Conservation (phyloP, 1,284 basidiomycete species). For the Puccinia coronata region DNA sequence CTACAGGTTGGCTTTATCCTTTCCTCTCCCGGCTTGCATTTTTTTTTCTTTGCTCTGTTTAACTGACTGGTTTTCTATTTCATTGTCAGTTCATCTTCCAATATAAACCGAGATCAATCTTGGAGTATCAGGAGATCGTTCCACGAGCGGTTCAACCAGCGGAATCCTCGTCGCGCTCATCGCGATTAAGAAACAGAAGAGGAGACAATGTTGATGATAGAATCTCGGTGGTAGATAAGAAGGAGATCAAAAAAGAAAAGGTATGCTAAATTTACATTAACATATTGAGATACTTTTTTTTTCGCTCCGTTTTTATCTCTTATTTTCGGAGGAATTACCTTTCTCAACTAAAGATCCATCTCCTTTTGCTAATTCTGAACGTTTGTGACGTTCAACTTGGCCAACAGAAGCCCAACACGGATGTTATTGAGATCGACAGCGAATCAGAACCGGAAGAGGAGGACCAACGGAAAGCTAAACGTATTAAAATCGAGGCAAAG, state of each 20-base stretch:
- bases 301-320: no score
- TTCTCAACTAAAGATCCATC: no score
- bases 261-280: no score
- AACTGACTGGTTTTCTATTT: neutral
- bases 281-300: no score
- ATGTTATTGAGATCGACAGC: neutral
- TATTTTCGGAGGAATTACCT: no score
- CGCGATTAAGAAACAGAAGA: neutral
- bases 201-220: no score
- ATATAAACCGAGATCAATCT: conserved; percentile 11
- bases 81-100: conserved; percentile 26
- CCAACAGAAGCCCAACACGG: neutral
- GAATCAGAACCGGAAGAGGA: neutral
- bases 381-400: neutral
- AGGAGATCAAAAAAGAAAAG: no score
- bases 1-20: neutral
- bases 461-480: neutral
- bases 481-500: neutral
- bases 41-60: neutral
- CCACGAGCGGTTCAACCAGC: neutral
- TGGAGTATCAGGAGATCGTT: conserved; percentile 14
- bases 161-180: neutral
- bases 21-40: neutral
- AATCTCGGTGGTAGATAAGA: no score
- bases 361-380: no score